Evolutionary conservation across 2,329 filamentous ascomycete genomes (phyloP), one percentile per base, ranked within the genome.

Genomic region (Hymenoscyphus fraxineus): DNA sequence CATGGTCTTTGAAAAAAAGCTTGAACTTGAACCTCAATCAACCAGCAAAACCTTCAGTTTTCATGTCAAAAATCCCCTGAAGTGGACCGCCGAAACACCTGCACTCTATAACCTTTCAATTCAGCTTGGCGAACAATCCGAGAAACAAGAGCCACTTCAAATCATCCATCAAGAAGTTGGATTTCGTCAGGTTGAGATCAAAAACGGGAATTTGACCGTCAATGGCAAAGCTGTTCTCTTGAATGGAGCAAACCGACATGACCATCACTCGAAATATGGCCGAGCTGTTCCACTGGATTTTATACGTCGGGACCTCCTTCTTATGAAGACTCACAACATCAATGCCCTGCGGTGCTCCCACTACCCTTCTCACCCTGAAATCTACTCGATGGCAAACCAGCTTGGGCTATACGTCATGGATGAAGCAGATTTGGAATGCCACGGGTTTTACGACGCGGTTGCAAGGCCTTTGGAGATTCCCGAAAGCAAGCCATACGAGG

Each of bases 261-360:
- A 91, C 63, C 88, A 91, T 70, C 87, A 91, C 70, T 85, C 86
- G 0, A 75, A 77, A 15, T 77, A 77, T 39, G 83, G 83, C 6
- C 80, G 83, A 9, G 77, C 82, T 2, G 81, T 85, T 2, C 81
- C 82, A 0, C 73, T 78, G 16, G 79, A 82, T 0, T 82, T 80
- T 67, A 80, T 81, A 6, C 79, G 80, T 55, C 73, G 77, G 27
- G 83, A 86, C 67, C 75, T 86, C 4, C 64, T 83, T 9, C 74
- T 80, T 3, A 86, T 86, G 83, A 81, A 82, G 72, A 72, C 77
- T 58, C 74, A 83, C 75, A 89, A 89, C 67, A 82, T 91, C 77
- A 92, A 92, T 66, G 85, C 88, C 1, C 81, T 92, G 10, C 84
- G 89, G 1, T 88, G 85, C 0, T 88, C 82, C 0, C 89, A 92